Percentiles rank a stretch among this genome's conserved stretches.
Evolutionary conservation across 495 filamentous ascomycete genomes (phyloP).

Genomic region (Xylaria flabelliformis): DNA sequence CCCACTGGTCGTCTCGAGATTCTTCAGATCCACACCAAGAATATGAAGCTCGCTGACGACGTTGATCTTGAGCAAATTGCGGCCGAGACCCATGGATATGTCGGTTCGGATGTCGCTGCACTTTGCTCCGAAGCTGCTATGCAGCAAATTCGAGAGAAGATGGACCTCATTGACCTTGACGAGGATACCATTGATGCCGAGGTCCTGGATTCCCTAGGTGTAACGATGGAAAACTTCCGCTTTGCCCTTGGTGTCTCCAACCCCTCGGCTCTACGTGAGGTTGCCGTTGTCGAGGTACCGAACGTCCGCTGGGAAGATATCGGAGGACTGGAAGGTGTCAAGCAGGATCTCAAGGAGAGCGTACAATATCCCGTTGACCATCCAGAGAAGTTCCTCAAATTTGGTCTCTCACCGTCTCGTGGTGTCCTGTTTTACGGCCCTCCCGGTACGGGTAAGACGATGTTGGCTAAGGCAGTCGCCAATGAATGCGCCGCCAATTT

Average conservation of each 20-base stretch:
- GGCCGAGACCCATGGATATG: constrained; percentile 97
- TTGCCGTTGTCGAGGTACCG: constrained; percentile 98
- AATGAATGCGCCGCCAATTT: constrained; percentile 99
- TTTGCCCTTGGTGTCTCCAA: constrained; percentile 97
- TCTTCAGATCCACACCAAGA: constrained; percentile 98
- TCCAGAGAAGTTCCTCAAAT: constrained; percentile 99
- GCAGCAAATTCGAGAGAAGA: constrained; percentile 99
- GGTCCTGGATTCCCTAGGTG: constrained; percentile 95
- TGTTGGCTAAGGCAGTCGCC: constrained; percentile 98
- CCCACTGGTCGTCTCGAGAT: constrained; percentile 99
- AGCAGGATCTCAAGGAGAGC: constrained; percentile 98
- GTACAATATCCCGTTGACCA: constrained; percentile 99
- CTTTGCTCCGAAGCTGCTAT: constrained; percentile 99
- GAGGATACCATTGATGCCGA: constrained; percentile 99
- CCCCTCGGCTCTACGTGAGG: constrained; percentile 97
- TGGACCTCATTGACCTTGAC: constrained; percentile 98
- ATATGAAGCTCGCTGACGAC: constrained; percentile 98
- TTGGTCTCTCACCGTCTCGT: constrained; percentile 95
- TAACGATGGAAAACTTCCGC: constrained; percentile 99
- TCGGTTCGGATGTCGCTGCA: constrained; percentile 98
- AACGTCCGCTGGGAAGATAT: constrained; percentile 99
- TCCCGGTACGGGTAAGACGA: constrained; percentile 99
- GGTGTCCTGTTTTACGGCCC: constrained; percentile 99
- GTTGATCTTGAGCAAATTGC: constrained; percentile 97
- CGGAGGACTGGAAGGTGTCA: constrained; percentile 96